Conservation (phyloP, 345 rosid species). For the Conringia planisiliqua region DNA sequence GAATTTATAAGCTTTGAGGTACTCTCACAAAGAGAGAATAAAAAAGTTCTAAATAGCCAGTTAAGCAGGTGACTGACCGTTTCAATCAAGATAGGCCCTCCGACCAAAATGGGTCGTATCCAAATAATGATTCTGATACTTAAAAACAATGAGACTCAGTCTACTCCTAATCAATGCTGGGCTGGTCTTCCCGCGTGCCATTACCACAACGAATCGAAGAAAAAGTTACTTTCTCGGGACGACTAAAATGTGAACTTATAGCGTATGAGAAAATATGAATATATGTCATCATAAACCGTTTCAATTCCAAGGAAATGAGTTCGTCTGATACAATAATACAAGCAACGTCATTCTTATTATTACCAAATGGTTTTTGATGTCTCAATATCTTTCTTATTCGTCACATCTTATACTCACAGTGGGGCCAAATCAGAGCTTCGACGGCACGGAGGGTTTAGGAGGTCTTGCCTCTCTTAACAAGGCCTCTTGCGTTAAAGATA, state of each 20-base stretch:
- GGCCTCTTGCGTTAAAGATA: constrained; percentile 77
- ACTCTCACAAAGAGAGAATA: too few relatives aligned
- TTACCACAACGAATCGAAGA: background rate
- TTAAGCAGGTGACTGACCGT: too few relatives aligned
- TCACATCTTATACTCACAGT: background rate
- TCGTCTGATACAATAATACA: background rate
- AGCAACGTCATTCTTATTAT: background rate
- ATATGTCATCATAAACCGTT: background rate
- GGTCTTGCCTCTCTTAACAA: constrained; percentile 49
- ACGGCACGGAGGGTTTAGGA: constrained; percentile 36
- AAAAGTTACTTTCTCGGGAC: background rate
- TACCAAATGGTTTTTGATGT: constrained; percentile 4
- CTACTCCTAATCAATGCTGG: background rate
- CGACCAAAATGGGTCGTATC: too few relatives aligned
- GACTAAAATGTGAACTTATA: background rate
- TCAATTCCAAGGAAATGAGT: background rate
- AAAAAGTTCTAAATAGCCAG: too few relatives aligned
- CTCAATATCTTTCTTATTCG: background rate
- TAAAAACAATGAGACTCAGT: background rate
- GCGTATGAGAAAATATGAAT: background rate
- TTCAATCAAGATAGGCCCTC: too few relatives aligned
- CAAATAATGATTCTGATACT: background rate
- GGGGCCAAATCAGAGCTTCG: constrained; percentile 59
- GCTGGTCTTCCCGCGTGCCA: background rate
- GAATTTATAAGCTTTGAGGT: too few relatives aligned